Evolutionary conservation across 2,329 filamentous ascomycete genomes (phyloP), one percentile per base, ranked within the genome.

Genomic region (Trichoderma aggressivum): DNA sequence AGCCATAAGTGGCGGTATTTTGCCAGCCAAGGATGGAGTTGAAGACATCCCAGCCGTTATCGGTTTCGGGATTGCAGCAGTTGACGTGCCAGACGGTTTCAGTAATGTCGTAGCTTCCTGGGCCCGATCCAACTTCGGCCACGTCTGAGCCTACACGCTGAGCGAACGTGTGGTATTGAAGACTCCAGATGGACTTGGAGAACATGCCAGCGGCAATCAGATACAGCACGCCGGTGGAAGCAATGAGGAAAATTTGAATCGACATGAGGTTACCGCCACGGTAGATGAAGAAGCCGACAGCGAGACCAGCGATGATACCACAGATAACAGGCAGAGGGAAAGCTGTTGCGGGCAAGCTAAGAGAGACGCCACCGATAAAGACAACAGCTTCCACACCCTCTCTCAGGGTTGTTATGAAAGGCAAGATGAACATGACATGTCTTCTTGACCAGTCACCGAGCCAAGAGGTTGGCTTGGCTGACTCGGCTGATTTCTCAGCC

Each of bases 1-100:
- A 94, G 68, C 94, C 93, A 76, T 95, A 94, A 1, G 94, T 97
- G 6, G 93, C 94, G 18, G 92, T 93, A 83, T 97, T 97, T 72
- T 90, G 88, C 94, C 94, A 93, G 59, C 91, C 91, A 18, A 93
- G 84, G 63, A 94, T 81, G 43, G 90, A 86, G 76, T 92, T 92
- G 84, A 93, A 92, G 72, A 93, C 87, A 61, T 90, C 90, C 91
- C 90, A 93, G 50, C 89, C 89, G 32, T 89, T 89, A 74, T 90
- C 88, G 53, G 89, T 79, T 70, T 86, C 80, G 2, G 91, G 88
- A 74, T 87, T 92, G 80, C 90, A 92, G 81, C 89, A 81, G 79
- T 95, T 94, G 72, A 95, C 88, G 77, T 95, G 92, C 92, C 92
- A 95, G 26, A 95, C 92, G 70, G 88, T 92, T 75, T 90, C 83